phyloP scores from a whole-genome alignment of 2,329 filamentous ascomycete species.

The Colletotrichum sp. region DNA sequence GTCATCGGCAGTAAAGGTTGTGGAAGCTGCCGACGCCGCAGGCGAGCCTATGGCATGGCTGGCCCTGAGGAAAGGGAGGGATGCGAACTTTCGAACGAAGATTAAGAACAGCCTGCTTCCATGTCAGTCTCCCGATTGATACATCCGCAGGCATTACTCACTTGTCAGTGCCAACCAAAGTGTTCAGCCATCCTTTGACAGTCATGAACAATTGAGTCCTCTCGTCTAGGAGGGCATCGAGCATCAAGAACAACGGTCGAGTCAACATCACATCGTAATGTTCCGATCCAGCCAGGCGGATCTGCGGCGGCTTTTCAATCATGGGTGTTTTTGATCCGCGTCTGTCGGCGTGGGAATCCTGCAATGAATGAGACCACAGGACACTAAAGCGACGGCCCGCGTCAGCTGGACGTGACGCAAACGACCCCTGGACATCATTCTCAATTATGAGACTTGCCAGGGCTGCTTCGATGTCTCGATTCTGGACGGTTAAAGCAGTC shows the following conservation, averaged over 20 bases:
- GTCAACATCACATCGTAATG: slow-evolving; percentile 77
- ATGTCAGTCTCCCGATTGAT: neutral
- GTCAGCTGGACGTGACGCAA: slow-evolving; percentile 57
- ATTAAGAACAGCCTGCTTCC: slow-evolving; percentile 60
- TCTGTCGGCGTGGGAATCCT: slow-evolving; percentile 51
- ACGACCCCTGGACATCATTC: slow-evolving; percentile 49
- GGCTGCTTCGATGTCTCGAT: slow-evolving; percentile 80
- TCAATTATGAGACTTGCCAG: slow-evolving; percentile 72
- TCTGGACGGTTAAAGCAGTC: slow-evolving; percentile 66
- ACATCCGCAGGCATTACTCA: slow-evolving; percentile 34
- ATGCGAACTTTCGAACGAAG: slow-evolving; percentile 62
- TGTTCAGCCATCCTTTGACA: slow-evolving; percentile 81
- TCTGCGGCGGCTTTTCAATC: slow-evolving; percentile 34
- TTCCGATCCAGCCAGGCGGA: slow-evolving; percentile 58
- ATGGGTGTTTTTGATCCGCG: slow-evolving; percentile 43
- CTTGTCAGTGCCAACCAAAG: slow-evolving; percentile 66
- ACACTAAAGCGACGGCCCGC: slow-evolving; percentile 73
- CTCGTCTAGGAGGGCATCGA: slow-evolving; percentile 79
- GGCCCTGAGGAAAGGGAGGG: slow-evolving; percentile 55
- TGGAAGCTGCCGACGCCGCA: slow-evolving; percentile 27
- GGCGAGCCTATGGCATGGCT: slow-evolving; percentile 25
- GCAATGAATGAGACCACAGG: slow-evolving; percentile 81
- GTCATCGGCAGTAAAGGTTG: slow-evolving; percentile 57
- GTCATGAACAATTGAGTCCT: slow-evolving; percentile 76
- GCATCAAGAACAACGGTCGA: slow-evolving; percentile 78